A percentile compares a stretch with the other conserved stretches of the same genome.
Conservation (phyloP, 2,329 filamentous ascomycete species). For the Epichloe sylvatica region DNA sequence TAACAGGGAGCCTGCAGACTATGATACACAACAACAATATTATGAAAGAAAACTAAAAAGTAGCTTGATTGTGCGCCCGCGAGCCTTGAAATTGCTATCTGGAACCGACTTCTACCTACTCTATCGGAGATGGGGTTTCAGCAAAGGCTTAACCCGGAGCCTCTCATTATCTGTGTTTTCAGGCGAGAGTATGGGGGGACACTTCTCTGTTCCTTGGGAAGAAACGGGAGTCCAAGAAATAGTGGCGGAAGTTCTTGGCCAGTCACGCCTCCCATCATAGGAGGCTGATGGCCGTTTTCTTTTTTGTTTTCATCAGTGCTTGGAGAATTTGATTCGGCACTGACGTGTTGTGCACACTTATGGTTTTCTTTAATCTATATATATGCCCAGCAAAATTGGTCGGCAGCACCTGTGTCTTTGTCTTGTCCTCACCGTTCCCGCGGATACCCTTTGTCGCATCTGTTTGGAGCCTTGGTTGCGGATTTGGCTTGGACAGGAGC, state of each 20-base stretch:
- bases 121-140: not conserved
- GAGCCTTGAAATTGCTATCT: not conserved
- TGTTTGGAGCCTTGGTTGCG: slow-evolving; percentile 19
- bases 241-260: not conserved
- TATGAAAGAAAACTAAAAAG: slow-evolving; percentile 6
- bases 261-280: not conserved
- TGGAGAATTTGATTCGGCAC: not conserved
- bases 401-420: slow-evolving; percentile 5
- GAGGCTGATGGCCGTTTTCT: slow-evolving; percentile 5
- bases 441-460: slow-evolving; percentile 17
- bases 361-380: slow-evolving; percentile 10
- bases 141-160: not conserved
- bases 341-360: slow-evolving; percentile 8
- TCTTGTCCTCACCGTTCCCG: slow-evolving; percentile 12
- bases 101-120: slow-evolving; percentile 1
- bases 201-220: not conserved
- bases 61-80: slow-evolving; percentile 2
- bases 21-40: slow-evolving; percentile 10
- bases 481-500: slow-evolving; percentile 21
- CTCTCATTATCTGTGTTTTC: not conserved
- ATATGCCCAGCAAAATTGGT: slow-evolving; percentile 9
- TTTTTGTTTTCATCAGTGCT: slow-evolving; percentile 8
- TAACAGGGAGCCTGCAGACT: slow-evolving; percentile 13
- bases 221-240: not conserved
- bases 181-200: not conserved